Conservation (phyloP, 306 rosid genomes). For the Rosa multiflora region DNA sequence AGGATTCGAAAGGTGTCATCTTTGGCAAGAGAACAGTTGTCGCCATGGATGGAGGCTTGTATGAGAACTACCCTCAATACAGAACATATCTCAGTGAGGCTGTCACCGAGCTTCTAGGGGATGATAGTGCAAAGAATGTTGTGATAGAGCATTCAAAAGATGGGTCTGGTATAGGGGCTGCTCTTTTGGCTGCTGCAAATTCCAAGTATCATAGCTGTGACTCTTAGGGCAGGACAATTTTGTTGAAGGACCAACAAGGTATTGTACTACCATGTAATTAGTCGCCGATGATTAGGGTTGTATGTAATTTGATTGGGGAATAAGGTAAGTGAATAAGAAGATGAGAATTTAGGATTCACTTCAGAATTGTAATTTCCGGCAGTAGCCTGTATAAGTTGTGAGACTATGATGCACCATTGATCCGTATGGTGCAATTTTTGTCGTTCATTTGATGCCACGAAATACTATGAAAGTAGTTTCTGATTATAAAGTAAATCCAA, state of each 20-base stretch:
- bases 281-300: not conserved
- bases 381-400: not conserved
- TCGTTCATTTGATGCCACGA: not conserved
- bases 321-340: not conserved
- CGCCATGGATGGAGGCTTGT: slow-evolving; percentile 91
- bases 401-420: not conserved
- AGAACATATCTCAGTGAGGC: slow-evolving; percentile 59
- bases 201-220: slow-evolving; percentile 51
- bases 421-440: slow-evolving; percentile 11
- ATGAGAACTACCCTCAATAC: slow-evolving; percentile 82
- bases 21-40: slow-evolving; percentile 85
- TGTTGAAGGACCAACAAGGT: slow-evolving; percentile 10
- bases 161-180: slow-evolving; percentile 95
- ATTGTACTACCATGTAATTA: slow-evolving; percentile 8
- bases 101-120: slow-evolving; percentile 61
- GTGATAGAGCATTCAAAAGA: slow-evolving; percentile 73
- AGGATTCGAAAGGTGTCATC: slow-evolving; percentile 52
- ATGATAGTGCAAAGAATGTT: slow-evolving; percentile 55
- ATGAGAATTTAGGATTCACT: not conserved
- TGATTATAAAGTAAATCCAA: not conserved
- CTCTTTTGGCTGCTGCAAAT: slow-evolving; percentile 92
- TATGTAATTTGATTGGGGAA: slow-evolving; percentile 8
- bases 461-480: not conserved
- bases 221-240: slow-evolving; percentile 22
- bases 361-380: slow-evolving; percentile 1